Base-by-base conservation (phyloP, 2,329 filamentous ascomycete species). In the Nigrospora osmanthi region DNA sequence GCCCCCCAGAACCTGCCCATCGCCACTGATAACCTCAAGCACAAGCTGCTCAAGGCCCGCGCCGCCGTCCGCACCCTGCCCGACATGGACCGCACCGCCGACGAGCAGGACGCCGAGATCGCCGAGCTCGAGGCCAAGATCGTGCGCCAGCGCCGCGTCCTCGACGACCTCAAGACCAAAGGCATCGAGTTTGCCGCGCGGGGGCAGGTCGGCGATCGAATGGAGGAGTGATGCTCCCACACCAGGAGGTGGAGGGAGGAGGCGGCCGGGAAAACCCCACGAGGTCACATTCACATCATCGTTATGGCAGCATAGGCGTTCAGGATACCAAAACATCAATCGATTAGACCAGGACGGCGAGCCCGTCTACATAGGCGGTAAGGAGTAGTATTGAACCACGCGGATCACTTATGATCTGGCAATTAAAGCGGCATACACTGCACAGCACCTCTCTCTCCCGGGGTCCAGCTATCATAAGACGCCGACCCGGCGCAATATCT, bases 11-110 rank as follows among this genome's bases (percentile, higher is more conserved):
- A 95, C 54, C 78, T 97, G 14, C 81, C 85, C 2, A 78, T 81
- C 3, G 88, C 87, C 33, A 86, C 87, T 2, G 86, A 89, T 58
- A 76, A 78, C 33, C 73, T 96, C 55, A 90, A 88, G 65, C 83
- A 90, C 65, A 87, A 88, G 65, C 78, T 97, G 47, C 85, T 89
- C 62, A 84, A 83, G 53, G 89, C 90, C 41, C 75, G 86, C 41
- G 74, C 72, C 32, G 78, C 82, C 54, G 71, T 89, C 43, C 72
- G 75, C 57, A 69, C 71, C 28, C 63, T 93, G 53, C 85, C 84
- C 11, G 87, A 90, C 64, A 79, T 91, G 60, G 70, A 78, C 15
- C 74, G 86, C 43, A 75, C 71, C 6, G 67, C 83, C 13, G 73
- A 73, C 46, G 83, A 89, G 60, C 87, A 91, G 67, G 73, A 84